Evolutionary conservation across 345 rosid species (phyloP).

Genomic region (Gynandropsis gynandra): DNA sequence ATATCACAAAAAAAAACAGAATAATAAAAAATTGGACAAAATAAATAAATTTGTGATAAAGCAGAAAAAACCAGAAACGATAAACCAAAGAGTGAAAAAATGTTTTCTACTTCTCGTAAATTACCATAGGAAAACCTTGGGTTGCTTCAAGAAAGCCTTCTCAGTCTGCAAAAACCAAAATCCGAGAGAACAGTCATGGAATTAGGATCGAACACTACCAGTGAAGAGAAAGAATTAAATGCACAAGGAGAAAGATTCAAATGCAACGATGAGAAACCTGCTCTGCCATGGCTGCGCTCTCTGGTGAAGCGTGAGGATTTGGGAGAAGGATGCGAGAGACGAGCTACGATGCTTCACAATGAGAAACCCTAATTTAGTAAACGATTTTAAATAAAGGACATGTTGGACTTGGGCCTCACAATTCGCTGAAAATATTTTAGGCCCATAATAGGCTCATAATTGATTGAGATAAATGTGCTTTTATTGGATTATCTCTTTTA

Average conservation of each 20-base stretch:
- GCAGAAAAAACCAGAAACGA: neutral
- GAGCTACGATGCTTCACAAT: constrained; percentile 5
- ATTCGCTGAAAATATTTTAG: no score
- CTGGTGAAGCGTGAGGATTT: constrained; percentile 2
- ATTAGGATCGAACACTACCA: constrained; percentile 2
- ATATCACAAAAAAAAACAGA: neutral
- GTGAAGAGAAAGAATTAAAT: neutral
- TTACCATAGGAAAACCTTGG: constrained; percentile 69
- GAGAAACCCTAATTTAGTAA: constrained; percentile 22
- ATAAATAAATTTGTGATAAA: no score
- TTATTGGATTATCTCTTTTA: no score
- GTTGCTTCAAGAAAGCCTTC: constrained; percentile 79
- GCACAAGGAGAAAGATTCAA: neutral
- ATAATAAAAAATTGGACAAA: neutral
- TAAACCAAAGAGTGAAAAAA: neutral
- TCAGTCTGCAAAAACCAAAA: constrained; percentile 44
- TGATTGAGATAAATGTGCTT: no score
- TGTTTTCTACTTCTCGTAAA: no score
- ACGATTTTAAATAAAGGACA: no score
- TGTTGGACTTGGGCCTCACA: no score
- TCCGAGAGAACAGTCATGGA: neutral
- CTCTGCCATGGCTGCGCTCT: constrained; percentile 33
- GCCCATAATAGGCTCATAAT: no score
- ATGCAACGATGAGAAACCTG: constrained; percentile 15
- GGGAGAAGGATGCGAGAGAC: constrained; percentile 7